Base-by-base conservation (phyloP, 768 basidiomycete genomes). In the Mycena epipterygia region DNA sequence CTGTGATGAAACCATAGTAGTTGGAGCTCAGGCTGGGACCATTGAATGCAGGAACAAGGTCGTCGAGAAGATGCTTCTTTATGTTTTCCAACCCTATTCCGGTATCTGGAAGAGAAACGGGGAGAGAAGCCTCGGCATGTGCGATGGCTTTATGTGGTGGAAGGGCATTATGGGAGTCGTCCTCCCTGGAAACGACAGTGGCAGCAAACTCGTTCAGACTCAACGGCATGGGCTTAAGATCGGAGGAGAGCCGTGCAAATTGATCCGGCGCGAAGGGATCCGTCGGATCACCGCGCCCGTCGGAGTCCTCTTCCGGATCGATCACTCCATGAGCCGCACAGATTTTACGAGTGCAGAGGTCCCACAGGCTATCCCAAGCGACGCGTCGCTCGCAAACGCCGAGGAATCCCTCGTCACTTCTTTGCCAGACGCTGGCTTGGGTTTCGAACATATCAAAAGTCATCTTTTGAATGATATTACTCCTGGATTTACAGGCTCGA, bases 1-100 rank as follows among this genome's bases (percentile, higher is more conserved):
- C 71, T 1, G 63, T 72, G 11, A 68, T 37, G 32, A 72, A 72
- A 7, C 67, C 71, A 21, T 68, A 72, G 52, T 68, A 72, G 44
- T 68, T 72, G 1, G 71, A 21, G 39, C 71, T 68, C 17, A 46
- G 56, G 32, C 49, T 58, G 25, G 66, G 49, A 14, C 49, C 58
- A 25, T 68, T 72, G 44, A 72, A 64, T 9, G 57, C 71, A 42
- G 71, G 71, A 7, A 32, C 53, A 7, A 72, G 39, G 11, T 72
- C 71, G 48, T 60, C 37, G 27, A 68, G 49, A 8, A 72, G 51
- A 49, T 72, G 71, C 35, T 35, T 49, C 27, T 68, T 68, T 5
- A 72, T 48, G 37, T 41, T 14, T 48, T 68, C 67, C 29, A 72
- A 23, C 35, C 71, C 71, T 21, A 72, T 23, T 58, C 71, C 71